Conservation (phyloP, 805 yeast species). For the Metschnikowia noctiluminum region DNA sequence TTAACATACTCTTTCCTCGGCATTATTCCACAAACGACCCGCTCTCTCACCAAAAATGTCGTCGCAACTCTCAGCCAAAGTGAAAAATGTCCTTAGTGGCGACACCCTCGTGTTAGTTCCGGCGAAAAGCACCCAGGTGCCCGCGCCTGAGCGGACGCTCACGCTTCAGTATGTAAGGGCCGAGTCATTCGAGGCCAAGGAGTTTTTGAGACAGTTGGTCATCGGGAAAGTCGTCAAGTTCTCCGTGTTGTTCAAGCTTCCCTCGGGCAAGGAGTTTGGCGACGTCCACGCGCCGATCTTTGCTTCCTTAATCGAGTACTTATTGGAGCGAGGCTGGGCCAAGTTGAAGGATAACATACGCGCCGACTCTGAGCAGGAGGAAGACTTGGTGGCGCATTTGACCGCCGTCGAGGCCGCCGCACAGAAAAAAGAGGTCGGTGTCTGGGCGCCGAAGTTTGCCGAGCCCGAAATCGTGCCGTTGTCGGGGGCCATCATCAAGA, state of each 20-base stretch:
- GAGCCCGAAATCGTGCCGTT: conserved; percentile 25
- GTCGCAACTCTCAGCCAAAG: conserved; percentile 46
- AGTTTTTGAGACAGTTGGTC: conserved; percentile 55
- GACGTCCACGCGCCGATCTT: conserved; percentile 65
- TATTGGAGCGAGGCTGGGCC: conserved; percentile 57
- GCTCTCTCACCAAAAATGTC: background rate
- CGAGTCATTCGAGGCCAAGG: conserved; percentile 58
- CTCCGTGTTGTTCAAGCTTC: conserved; percentile 51
- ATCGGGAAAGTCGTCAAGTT: conserved; percentile 66
- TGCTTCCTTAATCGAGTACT: conserved; percentile 53
- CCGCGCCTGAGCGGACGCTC: conserved; percentile 54
- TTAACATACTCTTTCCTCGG: background rate
- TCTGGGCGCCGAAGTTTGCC: conserved; percentile 43
- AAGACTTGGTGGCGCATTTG: conserved; percentile 35
- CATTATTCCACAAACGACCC: background rate
- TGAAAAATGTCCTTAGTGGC: conserved; percentile 66
- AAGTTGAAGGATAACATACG: conserved; percentile 54
- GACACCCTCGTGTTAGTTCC: conserved; percentile 67
- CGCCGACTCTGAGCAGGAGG: conserved; percentile 38
- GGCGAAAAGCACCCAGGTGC: conserved; percentile 36
- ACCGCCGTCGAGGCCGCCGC: conserved; percentile 49
- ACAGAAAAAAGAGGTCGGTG: conserved; percentile 45
- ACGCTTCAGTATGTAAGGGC: conserved; percentile 65
- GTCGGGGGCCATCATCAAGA: conserved; percentile 29
- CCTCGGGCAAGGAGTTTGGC: conserved; percentile 65